A percentile compares a stretch with the other conserved stretches of the same genome.
These are phyloP conservation scores for Podila verticillata DNA, from an alignment of 192 early-diverging fungal species.

Conservation along the genomic window DNA sequence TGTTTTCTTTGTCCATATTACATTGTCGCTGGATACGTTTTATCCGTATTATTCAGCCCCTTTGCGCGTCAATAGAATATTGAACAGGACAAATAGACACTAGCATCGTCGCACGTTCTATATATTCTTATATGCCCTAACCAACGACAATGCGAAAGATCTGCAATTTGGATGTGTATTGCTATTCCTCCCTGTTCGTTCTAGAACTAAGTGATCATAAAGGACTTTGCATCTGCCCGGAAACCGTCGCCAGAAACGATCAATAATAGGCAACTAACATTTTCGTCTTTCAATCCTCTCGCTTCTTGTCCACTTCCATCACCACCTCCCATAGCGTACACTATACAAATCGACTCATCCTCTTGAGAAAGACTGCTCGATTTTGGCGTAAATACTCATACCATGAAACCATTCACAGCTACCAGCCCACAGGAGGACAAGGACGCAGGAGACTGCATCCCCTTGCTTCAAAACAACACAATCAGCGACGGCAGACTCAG, in stretches of 20 bases:
- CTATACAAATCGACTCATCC: too few relatives aligned
- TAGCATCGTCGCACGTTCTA: background rate
- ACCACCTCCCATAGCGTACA: too few relatives aligned
- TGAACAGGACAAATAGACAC: background rate
- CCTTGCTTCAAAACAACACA: conserved; percentile 1
- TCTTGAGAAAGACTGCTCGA: background rate
- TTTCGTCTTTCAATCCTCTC: too few relatives aligned
- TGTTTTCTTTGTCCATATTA: too few relatives aligned
- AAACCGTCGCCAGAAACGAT: too few relatives aligned
- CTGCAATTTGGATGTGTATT: background rate
- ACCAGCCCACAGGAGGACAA: background rate
- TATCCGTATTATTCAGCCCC: background rate
- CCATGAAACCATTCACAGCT: too few relatives aligned
- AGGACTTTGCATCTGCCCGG: background rate
- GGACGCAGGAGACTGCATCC: background rate
- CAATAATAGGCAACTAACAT: too few relatives aligned
- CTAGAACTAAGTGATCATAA: background rate
- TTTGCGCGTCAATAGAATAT: background rate
- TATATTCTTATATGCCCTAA: background rate
- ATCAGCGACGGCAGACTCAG: background rate
- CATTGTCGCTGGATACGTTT: too few relatives aligned
- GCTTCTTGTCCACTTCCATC: too few relatives aligned
- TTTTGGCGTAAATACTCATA: background rate
- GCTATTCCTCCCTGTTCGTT: background rate
- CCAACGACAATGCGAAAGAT: background rate